A percentile compares a stretch with the other conserved stretches of the same genome.
These are phyloP conservation scores for Podospora comata DNA, from an alignment of 495 filamentous ascomycete genomes.

Conservation along the genomic window DNA sequence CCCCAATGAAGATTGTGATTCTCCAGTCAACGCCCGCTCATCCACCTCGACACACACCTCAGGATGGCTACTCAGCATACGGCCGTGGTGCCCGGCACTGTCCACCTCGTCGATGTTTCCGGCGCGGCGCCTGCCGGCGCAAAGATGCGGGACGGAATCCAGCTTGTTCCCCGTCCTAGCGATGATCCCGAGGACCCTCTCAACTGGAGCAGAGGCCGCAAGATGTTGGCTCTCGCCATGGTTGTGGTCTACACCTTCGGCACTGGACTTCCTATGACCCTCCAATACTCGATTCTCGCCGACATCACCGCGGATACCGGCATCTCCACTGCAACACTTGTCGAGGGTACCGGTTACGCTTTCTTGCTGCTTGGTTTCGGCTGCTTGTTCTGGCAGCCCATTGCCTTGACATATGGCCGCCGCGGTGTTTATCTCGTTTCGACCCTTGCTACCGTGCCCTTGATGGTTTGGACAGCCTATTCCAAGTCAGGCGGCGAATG, in stretches of 20 bases:
- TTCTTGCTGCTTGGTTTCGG: slow-evolving; percentile 42
- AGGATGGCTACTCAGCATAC: background rate
- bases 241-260: slow-evolving; percentile 35
- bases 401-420: slow-evolving; percentile 36
- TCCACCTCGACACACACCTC: background rate
- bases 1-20: background rate
- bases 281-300: slow-evolving; percentile 29
- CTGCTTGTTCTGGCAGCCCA: slow-evolving; percentile 34
- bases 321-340: slow-evolving; percentile 31
- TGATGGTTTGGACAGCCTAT: slow-evolving; percentile 46
- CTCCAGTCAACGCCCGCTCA: background rate
- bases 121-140: slow-evolving; percentile 21
- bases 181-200: slow-evolving; percentile 54
- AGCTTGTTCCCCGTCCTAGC: slow-evolving; percentile 54
- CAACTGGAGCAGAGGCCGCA: slow-evolving; percentile 51
- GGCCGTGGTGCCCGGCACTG: slow-evolving; percentile 27
- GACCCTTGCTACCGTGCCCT: slow-evolving; percentile 27
- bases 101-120: slow-evolving; percentile 31
- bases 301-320: slow-evolving; percentile 36
- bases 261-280: slow-evolving; percentile 29
- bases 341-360: slow-evolving; percentile 32
- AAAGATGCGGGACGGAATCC: slow-evolving; percentile 16
- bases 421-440: slow-evolving; percentile 32
- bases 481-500: slow-evolving; percentile 54
- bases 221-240: slow-evolving; percentile 50